Base-by-base conservation (phyloP, 306 rosid species). In the Medicago lupulina region DNA sequence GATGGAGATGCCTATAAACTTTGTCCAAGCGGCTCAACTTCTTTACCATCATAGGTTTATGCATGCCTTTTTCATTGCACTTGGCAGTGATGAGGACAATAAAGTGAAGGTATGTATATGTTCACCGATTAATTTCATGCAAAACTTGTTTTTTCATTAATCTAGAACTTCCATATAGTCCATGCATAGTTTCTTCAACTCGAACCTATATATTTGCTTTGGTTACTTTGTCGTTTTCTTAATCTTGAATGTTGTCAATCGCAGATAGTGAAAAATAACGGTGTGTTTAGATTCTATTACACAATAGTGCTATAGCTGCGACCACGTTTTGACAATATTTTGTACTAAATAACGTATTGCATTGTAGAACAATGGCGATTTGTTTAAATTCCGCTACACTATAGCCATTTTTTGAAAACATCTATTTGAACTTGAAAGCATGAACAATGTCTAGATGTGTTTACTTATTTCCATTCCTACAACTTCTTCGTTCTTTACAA, bases 21-120 rank as follows among this genome's bases (percentile, higher is more conserved):
- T 85, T 57, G 78, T 82, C 55, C 82, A 79, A 71, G 71, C 5
- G 38, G 23, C 49, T 70, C 86, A 82, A 44, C 7, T 85, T 34
- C 80, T 79, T 68, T 76, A 79, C 59, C 86, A 82, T 47, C 69
- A 39, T 3, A 82, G 83, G 54, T 67, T 85, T 62, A 21, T 82
- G 78, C 80, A 76, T 36, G 86, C 78, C 8, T 85, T 85, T 61
- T 54, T 43, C 70, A 21, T 28, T 40, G 86, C 86, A 76, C 82
- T 82, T n/a, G 80, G 69, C 70, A 44, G 39, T 67, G 78, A 72
- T 12, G 55, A 73, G 19, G 82, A 76, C 76, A 15, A 47, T 17
- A 63, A 54, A 73, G 76, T 82, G 51, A 79, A 85, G 88, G 88
- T 85, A 68, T 14, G 11, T 43, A 19, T 3, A n/a, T 64, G 49